Evolutionary conservation across 805 yeast genomes (phyloP).

Genomic region (Starmera pachycereana): DNA sequence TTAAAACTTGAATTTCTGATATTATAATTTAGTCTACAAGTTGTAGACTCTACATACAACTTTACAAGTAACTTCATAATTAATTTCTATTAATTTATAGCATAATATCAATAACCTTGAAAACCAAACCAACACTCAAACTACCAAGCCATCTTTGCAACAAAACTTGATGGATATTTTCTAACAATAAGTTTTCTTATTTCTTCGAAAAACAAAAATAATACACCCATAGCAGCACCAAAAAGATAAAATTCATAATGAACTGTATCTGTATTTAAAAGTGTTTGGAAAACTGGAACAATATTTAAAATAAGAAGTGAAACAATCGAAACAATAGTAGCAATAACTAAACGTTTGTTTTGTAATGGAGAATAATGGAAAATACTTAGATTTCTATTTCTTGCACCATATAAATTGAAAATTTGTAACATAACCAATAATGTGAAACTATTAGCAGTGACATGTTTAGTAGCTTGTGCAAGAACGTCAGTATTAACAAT

Average conservation of each 20-base stretch:
- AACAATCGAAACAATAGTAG: constrained; percentile 25
- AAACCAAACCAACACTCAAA: too few relatives aligned
- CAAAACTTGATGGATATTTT: constrained; percentile 25
- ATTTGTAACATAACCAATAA: constrained; percentile 38
- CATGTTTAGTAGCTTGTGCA: constrained; percentile 17
- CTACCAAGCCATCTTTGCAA: constrained; percentile 34
- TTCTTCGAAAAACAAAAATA: constrained; percentile 33
- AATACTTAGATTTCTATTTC: constrained; percentile 31
- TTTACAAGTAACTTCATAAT: too few relatives aligned
- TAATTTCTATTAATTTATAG: too few relatives aligned
- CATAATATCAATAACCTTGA: too few relatives aligned
- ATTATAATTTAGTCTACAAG: too few relatives aligned
- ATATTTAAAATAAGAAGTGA: constrained; percentile 33
- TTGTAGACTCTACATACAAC: too few relatives aligned
- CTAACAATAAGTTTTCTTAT: constrained; percentile 27
- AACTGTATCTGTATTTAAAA: constrained; percentile 26
- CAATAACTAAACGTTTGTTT: constrained; percentile 23
- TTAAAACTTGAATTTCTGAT: too few relatives aligned
- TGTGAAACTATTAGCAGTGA: constrained; percentile 36
- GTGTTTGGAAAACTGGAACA: constrained; percentile 27
- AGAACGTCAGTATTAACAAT: constrained; percentile 16
- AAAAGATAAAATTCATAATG: constrained; percentile 38
- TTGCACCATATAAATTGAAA: constrained; percentile 32
- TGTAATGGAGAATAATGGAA: constrained; percentile 31
- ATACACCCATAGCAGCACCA: constrained; percentile 33